A percentile compares a stretch with the other conserved stretches of the same genome.
phyloP scores from a whole-genome alignment of 148 eudicot species.

The Suaeda aralocaspica region DNA sequence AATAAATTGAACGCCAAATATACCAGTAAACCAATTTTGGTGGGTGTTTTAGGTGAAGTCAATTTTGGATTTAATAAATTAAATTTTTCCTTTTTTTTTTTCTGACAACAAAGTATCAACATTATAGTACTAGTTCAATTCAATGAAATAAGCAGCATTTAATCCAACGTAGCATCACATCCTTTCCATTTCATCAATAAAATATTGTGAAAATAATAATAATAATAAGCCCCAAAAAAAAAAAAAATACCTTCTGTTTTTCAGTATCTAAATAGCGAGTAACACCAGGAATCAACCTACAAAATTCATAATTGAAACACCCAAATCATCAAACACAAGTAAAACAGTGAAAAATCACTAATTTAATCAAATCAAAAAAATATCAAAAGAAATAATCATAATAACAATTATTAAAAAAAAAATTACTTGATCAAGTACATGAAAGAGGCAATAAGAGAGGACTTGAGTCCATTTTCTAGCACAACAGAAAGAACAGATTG shows the following conservation, averaged over 20 bases:
- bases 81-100: too few relatives aligned
- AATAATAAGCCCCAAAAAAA: too few relatives aligned
- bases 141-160: not conserved
- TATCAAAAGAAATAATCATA: not conserved
- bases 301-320: not conserved
- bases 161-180: not conserved
- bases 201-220: too few relatives aligned
- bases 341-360: not conserved
- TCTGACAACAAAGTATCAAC: not conserved
- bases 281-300: conserved; percentile 85
- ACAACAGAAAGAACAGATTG: conserved; percentile 37
- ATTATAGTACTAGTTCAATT: not conserved
- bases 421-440: conserved; percentile 65
- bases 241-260: conserved; percentile 60
- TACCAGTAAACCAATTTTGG: too few relatives aligned
- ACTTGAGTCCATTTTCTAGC: conserved; percentile 56
- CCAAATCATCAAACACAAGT: not conserved
- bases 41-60: too few relatives aligned
- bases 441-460: conserved; percentile 42
- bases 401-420: not conserved
- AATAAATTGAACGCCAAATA: too few relatives aligned
- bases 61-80: too few relatives aligned
- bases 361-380: not conserved
- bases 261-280: conserved; percentile 68
- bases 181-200: not conserved